phyloP scores from a whole-genome alignment of 805 yeast species.

The Jamesozyma lodderae region DNA sequence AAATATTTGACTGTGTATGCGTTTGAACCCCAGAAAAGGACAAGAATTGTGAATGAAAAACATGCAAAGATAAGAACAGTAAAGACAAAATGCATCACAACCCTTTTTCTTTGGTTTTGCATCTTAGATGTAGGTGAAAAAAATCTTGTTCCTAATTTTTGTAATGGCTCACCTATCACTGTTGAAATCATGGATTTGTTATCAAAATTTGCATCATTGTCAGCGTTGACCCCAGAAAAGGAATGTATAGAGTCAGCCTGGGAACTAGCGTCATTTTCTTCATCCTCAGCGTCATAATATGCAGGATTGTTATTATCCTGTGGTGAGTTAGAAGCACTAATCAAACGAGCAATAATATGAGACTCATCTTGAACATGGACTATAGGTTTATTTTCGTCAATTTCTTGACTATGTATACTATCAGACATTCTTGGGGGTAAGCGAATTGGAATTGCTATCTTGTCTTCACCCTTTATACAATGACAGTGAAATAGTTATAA shows the following conservation, averaged over 20 bases:
- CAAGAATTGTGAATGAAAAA: neutral
- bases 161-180: neutral
- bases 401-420: too few relatives aligned
- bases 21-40: constrained; percentile 2
- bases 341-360: too few relatives aligned
- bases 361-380: too few relatives aligned
- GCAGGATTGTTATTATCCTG: too few relatives aligned
- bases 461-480: too few relatives aligned
- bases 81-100: constrained; percentile 2
- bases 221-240: neutral
- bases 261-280: neutral
- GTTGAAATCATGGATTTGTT: neutral
- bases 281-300: too few relatives aligned
- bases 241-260: neutral
- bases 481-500: too few relatives aligned
- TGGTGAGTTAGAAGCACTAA: too few relatives aligned
- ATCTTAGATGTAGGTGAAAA: constrained; percentile 8
- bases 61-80: constrained; percentile 4
- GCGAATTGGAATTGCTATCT: too few relatives aligned
- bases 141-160: constrained; percentile 5
- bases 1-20: constrained; percentile 1
- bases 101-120: constrained; percentile 4
- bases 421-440: too few relatives aligned
- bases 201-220: neutral
- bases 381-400: too few relatives aligned